Conservation (phyloP, 2,329 filamentous ascomycete species). For the Ophiostoma piceae region DNA sequence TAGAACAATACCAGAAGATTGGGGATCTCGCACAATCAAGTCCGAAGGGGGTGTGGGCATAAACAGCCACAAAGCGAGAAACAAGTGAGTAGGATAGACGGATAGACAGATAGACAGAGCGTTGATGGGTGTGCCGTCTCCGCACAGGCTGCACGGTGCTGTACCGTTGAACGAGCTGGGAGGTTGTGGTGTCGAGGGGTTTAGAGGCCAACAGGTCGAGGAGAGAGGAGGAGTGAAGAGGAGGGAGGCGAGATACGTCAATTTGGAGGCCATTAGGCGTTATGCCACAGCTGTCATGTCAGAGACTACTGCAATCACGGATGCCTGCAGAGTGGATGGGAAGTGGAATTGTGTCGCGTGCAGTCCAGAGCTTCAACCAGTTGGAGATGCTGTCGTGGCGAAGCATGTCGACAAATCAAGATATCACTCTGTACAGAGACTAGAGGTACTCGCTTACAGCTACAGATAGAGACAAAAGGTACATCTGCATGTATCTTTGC, state of each 20-base stretch:
- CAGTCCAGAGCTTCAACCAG: not conserved
- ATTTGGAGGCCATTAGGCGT: not conserved
- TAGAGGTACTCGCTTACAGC: not conserved
- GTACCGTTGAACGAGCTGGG: not conserved
- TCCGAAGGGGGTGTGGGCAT: not conserved
- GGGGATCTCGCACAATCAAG: not conserved
- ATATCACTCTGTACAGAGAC: too few relatives aligned
- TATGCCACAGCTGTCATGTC: not conserved
- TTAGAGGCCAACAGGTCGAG: not conserved
- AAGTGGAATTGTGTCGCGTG: constrained; percentile 9
- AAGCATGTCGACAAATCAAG: not conserved
- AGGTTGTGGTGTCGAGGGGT: not conserved
- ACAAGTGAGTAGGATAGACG: not conserved
- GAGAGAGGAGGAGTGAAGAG: not conserved
- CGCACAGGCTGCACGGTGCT: not conserved
- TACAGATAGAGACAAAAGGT: not conserved
- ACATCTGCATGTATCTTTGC: not conserved
- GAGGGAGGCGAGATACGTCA: not conserved
- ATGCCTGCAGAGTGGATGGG: not conserved
- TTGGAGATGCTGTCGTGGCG: not conserved
- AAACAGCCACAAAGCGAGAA: not conserved
- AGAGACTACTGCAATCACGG: not conserved
- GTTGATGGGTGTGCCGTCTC: not conserved
- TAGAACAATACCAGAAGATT: not conserved
- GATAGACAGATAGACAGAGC: not conserved